Evolutionary conservation across 2,329 filamentous ascomycete species (phyloP).

Genomic region (Sporothrix mexicana): DNA sequence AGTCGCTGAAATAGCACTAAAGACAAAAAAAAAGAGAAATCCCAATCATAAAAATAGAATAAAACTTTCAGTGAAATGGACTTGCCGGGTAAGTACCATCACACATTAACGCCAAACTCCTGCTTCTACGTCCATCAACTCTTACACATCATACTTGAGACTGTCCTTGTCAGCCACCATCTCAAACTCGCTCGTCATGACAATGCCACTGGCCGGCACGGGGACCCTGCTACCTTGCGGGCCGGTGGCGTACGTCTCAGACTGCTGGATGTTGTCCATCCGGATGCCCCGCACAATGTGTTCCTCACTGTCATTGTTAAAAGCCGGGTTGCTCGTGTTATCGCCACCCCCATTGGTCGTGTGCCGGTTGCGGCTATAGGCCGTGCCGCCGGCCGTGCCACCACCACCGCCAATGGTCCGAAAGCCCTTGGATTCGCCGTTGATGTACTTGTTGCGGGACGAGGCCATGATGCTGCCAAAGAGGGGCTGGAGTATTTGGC

Average conservation of each 20-base stretch:
- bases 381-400: slow-evolving; percentile 44
- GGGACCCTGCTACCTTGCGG: neutral
- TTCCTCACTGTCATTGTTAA: slow-evolving; percentile 48
- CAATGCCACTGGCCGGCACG: slow-evolving; percentile 43
- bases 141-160: neutral
- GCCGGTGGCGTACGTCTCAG: slow-evolving; percentile 9
- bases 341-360: slow-evolving; percentile 46
- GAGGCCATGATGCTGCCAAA: slow-evolving; percentile 48
- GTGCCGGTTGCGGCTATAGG: slow-evolving; percentile 44
- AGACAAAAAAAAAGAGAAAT: neutral
- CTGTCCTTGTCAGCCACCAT: slow-evolving; percentile 37
- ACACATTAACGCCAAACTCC: neutral
- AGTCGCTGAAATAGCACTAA: no score
- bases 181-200: slow-evolving; percentile 52
- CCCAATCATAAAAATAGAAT: neutral
- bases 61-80: neutral
- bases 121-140: neutral
- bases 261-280: slow-evolving; percentile 46
- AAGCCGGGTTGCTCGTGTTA: slow-evolving; percentile 39
- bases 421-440: slow-evolving; percentile 45
- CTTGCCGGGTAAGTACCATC: neutral
- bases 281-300: slow-evolving; percentile 52
- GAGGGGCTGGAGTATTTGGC: slow-evolving; percentile 47
- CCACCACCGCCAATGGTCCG: slow-evolving; percentile 51
- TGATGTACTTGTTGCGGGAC: slow-evolving; percentile 48